Conservation (phyloP, 2,329 filamentous ascomycete species). For the Helotiales sp. region DNA sequence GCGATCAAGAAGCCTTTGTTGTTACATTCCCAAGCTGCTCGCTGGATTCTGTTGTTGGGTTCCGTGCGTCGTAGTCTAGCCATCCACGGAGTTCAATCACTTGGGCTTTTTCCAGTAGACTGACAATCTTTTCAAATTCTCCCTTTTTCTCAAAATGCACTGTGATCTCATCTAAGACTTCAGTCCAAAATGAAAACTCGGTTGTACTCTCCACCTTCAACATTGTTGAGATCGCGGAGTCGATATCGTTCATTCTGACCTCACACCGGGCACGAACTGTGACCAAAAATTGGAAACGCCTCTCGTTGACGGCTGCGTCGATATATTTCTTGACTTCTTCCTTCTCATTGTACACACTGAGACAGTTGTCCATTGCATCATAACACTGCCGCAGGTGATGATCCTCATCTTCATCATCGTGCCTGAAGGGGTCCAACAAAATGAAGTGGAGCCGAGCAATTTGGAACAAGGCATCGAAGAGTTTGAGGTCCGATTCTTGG, state of each 20-base stretch:
- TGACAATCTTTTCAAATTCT: not conserved
- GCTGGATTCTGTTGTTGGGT: not conserved
- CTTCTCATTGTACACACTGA: not conserved
- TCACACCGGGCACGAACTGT: not conserved
- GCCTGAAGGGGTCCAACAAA: not conserved
- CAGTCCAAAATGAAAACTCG: not conserved
- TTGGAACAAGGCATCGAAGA: not conserved
- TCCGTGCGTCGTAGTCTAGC: not conserved
- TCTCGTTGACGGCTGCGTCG: not conserved
- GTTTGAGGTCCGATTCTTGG: not conserved
- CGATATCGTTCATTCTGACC: not conserved
- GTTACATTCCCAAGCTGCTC: conserved; percentile 1
- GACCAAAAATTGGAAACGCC: not conserved
- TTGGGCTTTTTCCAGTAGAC: not conserved
- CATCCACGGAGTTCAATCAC: not conserved
- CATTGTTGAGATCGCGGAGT: not conserved
- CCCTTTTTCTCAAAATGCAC: not conserved
- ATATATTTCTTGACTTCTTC: not conserved
- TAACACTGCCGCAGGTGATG: not conserved
- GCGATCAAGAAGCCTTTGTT: conserved; percentile 3
- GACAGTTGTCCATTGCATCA: not conserved
- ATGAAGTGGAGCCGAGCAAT: not conserved
- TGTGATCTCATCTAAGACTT: not conserved
- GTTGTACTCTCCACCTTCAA: not conserved
- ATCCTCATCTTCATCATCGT: not conserved